These are phyloP conservation scores for Sphagnum fallax DNA, from an alignment of 228 moss, liverwort and hornwort genomes.

Conservation along the genomic window DNA sequence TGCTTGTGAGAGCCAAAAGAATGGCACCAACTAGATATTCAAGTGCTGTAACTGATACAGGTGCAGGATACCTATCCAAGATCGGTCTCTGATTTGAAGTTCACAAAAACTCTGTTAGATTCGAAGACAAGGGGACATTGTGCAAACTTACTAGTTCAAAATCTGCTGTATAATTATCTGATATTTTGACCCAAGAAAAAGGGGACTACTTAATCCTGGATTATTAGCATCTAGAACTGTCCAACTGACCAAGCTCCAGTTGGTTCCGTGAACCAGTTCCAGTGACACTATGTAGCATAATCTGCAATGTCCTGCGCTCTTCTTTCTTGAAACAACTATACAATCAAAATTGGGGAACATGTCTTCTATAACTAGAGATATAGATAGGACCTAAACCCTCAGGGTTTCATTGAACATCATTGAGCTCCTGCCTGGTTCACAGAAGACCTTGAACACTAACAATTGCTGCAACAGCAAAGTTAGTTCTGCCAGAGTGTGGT, in stretches of 20 bases:
- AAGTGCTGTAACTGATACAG: slow-evolving; percentile 27
- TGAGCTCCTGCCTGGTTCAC: too few species aligned
- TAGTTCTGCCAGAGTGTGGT: too few species aligned
- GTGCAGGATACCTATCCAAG: slow-evolving; percentile 26
- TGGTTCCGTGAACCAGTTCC: not conserved
- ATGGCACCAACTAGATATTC: slow-evolving; percentile 14
- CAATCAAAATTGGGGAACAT: too few species aligned
- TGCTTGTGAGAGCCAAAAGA: slow-evolving; percentile 16
- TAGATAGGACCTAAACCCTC: too few species aligned
- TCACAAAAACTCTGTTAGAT: not conserved
- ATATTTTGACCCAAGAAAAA: not conserved
- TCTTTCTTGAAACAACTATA: too few species aligned
- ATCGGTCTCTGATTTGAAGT: slow-evolving; percentile 16
- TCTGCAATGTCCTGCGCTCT: too few species aligned
- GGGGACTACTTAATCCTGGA: not conserved
- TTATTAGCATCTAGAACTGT: not conserved
- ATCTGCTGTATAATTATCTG: not conserved
- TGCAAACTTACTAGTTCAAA: too few species aligned
- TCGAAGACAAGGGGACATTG: too few species aligned
- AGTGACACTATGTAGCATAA: not conserved
- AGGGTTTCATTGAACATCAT: too few species aligned
- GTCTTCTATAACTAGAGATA: too few species aligned
- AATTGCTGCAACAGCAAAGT: too few species aligned
- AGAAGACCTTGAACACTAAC: too few species aligned
- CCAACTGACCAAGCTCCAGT: not conserved